phyloP scores from a whole-genome alignment of 164 flowering plant species.

The Cinnamomum micranthum region DNA sequence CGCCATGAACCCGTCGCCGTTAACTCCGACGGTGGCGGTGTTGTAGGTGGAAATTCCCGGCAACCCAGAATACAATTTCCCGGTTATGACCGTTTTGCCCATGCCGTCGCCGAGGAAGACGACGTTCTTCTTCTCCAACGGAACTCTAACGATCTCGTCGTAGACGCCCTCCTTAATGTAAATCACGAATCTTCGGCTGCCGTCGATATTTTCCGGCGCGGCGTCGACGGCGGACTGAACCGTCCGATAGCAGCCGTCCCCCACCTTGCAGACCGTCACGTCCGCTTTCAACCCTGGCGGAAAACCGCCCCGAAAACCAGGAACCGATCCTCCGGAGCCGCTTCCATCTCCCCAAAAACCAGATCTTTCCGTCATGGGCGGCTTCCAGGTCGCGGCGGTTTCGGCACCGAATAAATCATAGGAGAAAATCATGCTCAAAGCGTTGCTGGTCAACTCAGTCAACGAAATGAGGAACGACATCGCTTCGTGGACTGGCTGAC shows the following conservation, averaged over 20 bases:
- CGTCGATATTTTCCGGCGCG: constrained; percentile 47
- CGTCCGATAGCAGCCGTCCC: constrained; percentile 36
- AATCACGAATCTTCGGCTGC: constrained; percentile 46
- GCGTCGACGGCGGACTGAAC: constrained; percentile 79
- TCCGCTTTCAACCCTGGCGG: constrained; percentile 24
- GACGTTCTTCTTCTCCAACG: constrained; percentile 63
- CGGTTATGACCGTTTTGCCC: constrained; percentile 88
- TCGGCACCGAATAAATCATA: constrained; percentile 50
- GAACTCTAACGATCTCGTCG: constrained; percentile 66
- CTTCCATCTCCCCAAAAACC: constrained; percentile 63
- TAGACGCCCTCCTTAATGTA: constrained; percentile 67
- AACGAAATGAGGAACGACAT: constrained; percentile 50
- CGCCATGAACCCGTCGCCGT: constrained; percentile 26
- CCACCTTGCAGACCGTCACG: constrained; percentile 69
- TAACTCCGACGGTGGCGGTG: constrained; percentile 54
- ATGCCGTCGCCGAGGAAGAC: constrained; percentile 88
- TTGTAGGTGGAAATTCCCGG: constrained; percentile 66
- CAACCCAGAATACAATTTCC: constrained; percentile 42
- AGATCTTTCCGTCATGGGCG: constrained; percentile 77
- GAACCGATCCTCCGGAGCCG: constrained; percentile 32
- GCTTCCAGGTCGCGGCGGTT: constrained; percentile 43
- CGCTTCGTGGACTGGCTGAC: constrained; percentile 38
- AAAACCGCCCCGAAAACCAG: constrained; percentile 34
- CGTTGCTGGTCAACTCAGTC: constrained; percentile 44
- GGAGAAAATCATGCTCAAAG: constrained; percentile 60